phyloP scores from a whole-genome alignment of 2,329 filamentous ascomycete genomes.

The Arthrinium phaeospermum region DNA sequence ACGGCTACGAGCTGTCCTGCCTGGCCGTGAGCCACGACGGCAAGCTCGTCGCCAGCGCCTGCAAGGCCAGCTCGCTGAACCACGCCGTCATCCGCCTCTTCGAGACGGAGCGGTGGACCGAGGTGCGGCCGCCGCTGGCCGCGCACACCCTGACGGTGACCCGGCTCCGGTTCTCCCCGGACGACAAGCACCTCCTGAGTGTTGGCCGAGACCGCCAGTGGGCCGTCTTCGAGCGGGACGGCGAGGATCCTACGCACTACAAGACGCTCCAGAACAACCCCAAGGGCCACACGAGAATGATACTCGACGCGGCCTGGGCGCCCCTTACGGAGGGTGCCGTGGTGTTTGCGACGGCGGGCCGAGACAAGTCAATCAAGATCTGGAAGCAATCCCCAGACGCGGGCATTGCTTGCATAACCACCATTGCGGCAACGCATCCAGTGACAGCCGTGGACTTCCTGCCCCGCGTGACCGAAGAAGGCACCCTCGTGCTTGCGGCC shows the following conservation, averaged over 20 bases:
- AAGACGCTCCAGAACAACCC: constrained; percentile 67
- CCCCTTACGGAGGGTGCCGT: constrained; percentile 51
- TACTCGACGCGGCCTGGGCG: constrained; percentile 86
- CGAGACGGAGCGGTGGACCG: constrained; percentile 85
- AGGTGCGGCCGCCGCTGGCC: constrained; percentile 81
- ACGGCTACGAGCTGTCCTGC: constrained; percentile 95
- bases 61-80: constrained; percentile 88
- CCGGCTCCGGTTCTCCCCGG: constrained; percentile 76
- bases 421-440: constrained; percentile 61
- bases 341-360: constrained; percentile 83
- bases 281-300: constrained; percentile 92
- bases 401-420: constrained; percentile 56
- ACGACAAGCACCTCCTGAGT: constrained; percentile 79
- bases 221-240: constrained; percentile 70
- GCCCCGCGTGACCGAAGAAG: constrained; percentile 36
- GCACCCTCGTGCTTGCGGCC: constrained; percentile 54
- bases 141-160: constrained; percentile 89
- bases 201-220: constrained; percentile 93
- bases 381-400: constrained; percentile 53
- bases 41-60: constrained; percentile 83
- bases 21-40: constrained; percentile 80
- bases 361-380: constrained; percentile 83
- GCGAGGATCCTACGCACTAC: constrained; percentile 50
- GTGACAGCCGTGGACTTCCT: constrained; percentile 77
- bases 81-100: constrained; percentile 94